A percentile compares a stretch with the other conserved stretches of the same genome.
These are phyloP conservation scores for Corallochytrium limacisporum DNA, from an alignment of 78 protist genomes.

Conservation along the genomic window DNA sequence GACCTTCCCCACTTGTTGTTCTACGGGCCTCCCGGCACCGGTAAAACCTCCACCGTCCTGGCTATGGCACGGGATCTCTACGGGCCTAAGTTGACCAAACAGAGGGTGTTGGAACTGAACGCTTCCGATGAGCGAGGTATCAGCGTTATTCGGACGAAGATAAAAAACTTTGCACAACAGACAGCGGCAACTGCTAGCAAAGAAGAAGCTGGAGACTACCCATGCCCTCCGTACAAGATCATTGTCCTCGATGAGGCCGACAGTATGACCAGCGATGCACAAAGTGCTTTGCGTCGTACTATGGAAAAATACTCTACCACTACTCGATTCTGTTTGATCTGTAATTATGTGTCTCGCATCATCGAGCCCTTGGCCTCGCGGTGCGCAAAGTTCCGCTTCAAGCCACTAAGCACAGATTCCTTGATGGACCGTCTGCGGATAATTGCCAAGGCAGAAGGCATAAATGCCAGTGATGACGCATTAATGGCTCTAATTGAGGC, in stretches of 20 bases:
- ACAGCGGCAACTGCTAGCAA: no score
- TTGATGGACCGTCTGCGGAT: constrained; percentile 1
- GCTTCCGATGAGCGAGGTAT: constrained; percentile 99
- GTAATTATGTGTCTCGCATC: constrained; percentile 77
- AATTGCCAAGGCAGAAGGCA: not conserved
- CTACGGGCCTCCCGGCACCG: constrained; percentile 99
- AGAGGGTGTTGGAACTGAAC: constrained; percentile 86
- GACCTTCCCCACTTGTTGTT: constrained; percentile 88
- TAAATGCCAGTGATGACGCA: not conserved
- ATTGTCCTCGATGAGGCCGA: constrained; percentile 97
- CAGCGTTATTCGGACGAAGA: constrained; percentile 62
- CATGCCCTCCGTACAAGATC: constrained; percentile 79
- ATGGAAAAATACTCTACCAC: constrained; percentile 73
- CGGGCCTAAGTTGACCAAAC: constrained; percentile 53
- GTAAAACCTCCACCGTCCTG: constrained; percentile 87
- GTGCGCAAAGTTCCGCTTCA: constrained; percentile 95
- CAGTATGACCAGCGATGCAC: constrained; percentile 91
- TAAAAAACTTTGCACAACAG: constrained; percentile 79
- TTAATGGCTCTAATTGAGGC: constrained; percentile 16
- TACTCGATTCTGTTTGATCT: constrained; percentile 82
- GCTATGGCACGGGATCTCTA: constrained; percentile 79
- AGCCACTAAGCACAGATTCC: constrained; percentile 46
- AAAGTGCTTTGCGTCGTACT: constrained; percentile 71
- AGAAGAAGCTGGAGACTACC: constrained; percentile 31
- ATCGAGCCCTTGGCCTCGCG: constrained; percentile 95